Base-by-base conservation (phyloP, 2,329 filamentous ascomycete species). In the Alternaria triticina region DNA sequence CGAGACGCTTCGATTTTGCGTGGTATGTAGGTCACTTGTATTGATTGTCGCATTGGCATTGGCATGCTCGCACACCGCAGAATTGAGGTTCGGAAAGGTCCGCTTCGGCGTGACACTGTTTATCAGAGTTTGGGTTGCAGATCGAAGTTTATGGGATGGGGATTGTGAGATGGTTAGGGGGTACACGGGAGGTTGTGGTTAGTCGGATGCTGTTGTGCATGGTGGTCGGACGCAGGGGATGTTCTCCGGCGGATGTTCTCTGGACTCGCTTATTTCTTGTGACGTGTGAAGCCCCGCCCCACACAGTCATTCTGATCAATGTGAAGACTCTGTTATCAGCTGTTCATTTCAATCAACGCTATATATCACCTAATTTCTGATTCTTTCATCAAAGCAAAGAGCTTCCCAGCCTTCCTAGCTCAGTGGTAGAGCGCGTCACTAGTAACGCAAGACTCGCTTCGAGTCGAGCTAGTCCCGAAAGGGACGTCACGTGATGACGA, bases 391-490 rank as follows among this genome's bases (percentile, higher is more conserved):
- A 33, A 33, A 33, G 30, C 30, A 33, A 33, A n/a, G 33, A 36
- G 3, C 4, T 4, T n/a, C 49, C 44, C 36, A 59, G 60, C 60
- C 60, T 62, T 59, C 56, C 50, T 62, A 62, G 60, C 60, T 62
- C 60, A 62, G 60, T 62, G 60, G 60, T 59, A 62, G 60, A 62
- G 60, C 59, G 59, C 59, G 59, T 60, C 57, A 60, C 57, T 62
- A 62, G 60, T 62, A 36, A 36, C 33, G 33, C 33, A n/a, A 36
- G 15, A 36, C 5, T 2, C 8, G 4, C 0, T 2, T 36, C 3
- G 33, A 2, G 3, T 36, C 33, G 33, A 36, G 33, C 15, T 36
- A 36, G 33, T 36, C 15, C 33, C 33, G 33, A 36, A n/a, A 36
- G 15, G 33, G 33, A 36, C 15, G 15, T 36, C 33, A 36, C 33